Evolutionary conservation across 257 asterid genomes (phyloP).

Genomic region (Cruciata laevipes): DNA sequence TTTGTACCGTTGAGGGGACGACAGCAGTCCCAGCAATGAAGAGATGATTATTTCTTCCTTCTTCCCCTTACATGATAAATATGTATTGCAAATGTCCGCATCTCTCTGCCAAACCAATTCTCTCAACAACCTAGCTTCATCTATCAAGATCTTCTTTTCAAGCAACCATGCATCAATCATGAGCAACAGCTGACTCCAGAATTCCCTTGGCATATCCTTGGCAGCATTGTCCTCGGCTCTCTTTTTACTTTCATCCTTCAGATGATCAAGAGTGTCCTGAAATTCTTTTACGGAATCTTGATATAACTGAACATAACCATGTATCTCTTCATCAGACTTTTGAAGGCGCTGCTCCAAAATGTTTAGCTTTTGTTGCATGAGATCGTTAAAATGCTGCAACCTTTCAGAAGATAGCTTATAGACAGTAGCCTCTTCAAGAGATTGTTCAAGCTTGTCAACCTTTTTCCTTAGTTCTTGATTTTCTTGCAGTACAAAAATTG

Average conservation of each 20-base stretch:
- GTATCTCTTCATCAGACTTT: conserved; percentile 82
- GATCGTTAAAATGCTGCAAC: conserved; percentile 62
- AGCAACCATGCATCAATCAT: conserved; percentile 92
- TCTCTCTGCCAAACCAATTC: conserved; percentile 75
- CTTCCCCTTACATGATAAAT: conserved; percentile 60
- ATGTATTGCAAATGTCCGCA: conserved; percentile 47
- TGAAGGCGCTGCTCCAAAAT: conserved; percentile 75
- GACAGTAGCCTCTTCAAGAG: conserved; percentile 65
- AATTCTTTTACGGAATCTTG: conserved; percentile 86
- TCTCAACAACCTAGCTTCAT: conserved; percentile 62
- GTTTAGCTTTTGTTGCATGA: conserved; percentile 76
- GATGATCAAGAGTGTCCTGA: conserved; percentile 59
- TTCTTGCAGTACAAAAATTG: conserved; percentile 64
- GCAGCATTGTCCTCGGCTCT: conserved; percentile 35
- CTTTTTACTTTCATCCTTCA: conserved; percentile 67
- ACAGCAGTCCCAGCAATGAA: conserved; percentile 45
- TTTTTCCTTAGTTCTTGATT: conserved; percentile 81
- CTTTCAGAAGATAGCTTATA: conserved; percentile 71
- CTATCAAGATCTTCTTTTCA: conserved; percentile 67
- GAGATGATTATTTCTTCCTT: conserved; percentile 57
- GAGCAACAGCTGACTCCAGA: conserved; percentile 80
- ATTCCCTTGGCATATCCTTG: conserved; percentile 57
- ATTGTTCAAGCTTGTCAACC: conserved; percentile 77
- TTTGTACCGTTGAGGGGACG: conserved; percentile 50
- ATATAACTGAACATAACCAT: conserved; percentile 57